A percentile compares a stretch with the other conserved stretches of the same genome.
phyloP scores from a whole-genome alignment of 805 yeast species.

The Wickerhamiella australiensis region DNA sequence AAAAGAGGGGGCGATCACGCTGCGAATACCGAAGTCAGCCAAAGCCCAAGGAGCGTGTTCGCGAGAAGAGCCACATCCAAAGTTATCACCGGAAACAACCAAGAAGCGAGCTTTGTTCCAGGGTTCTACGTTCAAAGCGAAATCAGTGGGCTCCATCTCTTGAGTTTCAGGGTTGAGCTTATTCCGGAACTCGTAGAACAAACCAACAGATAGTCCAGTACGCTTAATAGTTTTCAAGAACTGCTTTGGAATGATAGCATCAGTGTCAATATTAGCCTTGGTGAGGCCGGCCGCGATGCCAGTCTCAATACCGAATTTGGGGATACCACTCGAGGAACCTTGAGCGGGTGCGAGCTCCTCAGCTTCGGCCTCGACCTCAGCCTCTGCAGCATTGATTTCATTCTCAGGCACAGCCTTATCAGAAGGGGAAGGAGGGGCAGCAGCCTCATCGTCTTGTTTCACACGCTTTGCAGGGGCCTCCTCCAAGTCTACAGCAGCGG shows the following conservation, averaged over 20 bases:
- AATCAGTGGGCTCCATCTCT: constrained; percentile 62
- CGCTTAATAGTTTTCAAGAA: constrained; percentile 95
- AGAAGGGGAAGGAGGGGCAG: constrained; percentile 16
- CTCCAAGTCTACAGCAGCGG: constrained; percentile 19
- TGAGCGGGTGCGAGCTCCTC: constrained; percentile 26
- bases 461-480: constrained; percentile 29
- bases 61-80: constrained; percentile 98
- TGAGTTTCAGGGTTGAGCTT: constrained; percentile 43
- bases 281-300: constrained; percentile 92
- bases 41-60: constrained; percentile 99
- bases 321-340: constrained; percentile 46
- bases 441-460: constrained; percentile 33
- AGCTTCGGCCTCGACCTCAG: constrained; percentile 27
- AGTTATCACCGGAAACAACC: constrained; percentile 90
- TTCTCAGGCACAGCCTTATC: constrained; percentile 6
- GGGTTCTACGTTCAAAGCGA: constrained; percentile 75
- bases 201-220: constrained; percentile 80
- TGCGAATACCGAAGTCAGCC: constrained; percentile 91
- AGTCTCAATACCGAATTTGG: constrained; percentile 58
- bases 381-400: constrained; percentile 33
- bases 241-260: constrained; percentile 97
- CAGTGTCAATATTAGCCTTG: constrained; percentile 93
- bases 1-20: constrained; percentile 93
- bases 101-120: constrained; percentile 69
- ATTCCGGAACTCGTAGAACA: constrained; percentile 85